Evolutionary conservation across 305 asterid species (phyloP), one percentile per base, ranked within the genome.

Genomic region (Solanum hybrid): DNA sequence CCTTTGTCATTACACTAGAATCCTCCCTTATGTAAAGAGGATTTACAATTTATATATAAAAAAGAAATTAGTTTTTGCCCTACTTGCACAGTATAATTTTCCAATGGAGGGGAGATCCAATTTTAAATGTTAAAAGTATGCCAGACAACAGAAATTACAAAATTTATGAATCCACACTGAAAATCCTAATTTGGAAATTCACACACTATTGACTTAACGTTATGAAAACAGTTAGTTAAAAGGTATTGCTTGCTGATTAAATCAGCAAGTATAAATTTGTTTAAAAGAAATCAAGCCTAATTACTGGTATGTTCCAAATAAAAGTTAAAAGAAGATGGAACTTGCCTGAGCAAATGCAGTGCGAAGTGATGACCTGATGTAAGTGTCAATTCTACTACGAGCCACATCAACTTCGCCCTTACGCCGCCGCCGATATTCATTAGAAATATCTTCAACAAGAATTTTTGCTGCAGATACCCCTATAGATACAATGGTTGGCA

Each of bases 261-360:
- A n/a, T 51, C 87, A 10, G n/a, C 31, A 31, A 51, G 40, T 6
- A 51, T 17, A 84, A 84, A 29, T 84, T 84, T 10, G 12, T 51
- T 11, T 20, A 84, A 31, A 84, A 29, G 75, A 31, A 81, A 27
- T 27, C 87, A 84, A 84, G 40, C 29, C 75, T 46, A 84, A 51
- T 10, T 51, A 84, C 42, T 84, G 86, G 66, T 46, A 42, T 82
- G 27, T 46, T 29, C 17, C 87, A 37, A 76, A 10, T 71, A 87
- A 73, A 51, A 79, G 38, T 12, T 88, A 10, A 60, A 78, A 46
- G 79, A 66, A 90, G 85, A 90, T 37, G 85, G 87, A 91, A 90
- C 98, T 95, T 94, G 93, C 99, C 99, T 97, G 99, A 88, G 99
- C 99, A 94, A 97, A 97, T 88, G 98, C 98, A 86, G 99, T 97